phyloP scores from a whole-genome alignment of 805 yeast species.

The Pichia membranifaciens region DNA sequence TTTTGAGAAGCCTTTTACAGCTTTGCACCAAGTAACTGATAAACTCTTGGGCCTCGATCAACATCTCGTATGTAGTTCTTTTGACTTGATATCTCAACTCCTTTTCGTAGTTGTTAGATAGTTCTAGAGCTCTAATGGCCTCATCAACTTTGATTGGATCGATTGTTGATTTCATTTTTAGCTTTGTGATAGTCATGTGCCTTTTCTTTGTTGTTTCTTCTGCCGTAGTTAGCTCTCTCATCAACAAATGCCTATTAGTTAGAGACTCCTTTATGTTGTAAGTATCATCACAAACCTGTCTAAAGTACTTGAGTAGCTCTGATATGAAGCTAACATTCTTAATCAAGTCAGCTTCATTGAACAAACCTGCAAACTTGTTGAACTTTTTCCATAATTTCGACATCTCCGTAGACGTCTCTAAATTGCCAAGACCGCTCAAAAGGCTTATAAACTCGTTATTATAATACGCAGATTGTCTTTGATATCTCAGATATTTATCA shows the following conservation, averaged over 20 bases:
- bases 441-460: constrained; percentile 41
- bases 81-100: constrained; percentile 71
- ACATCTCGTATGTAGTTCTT: constrained; percentile 80
- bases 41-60: constrained; percentile 62
- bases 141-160: constrained; percentile 90
- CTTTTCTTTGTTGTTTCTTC: constrained; percentile 66
- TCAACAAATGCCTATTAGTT: constrained; percentile 84
- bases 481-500: constrained; percentile 53
- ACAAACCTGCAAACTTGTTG: constrained; percentile 57
- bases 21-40: constrained; percentile 47
- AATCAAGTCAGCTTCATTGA: constrained; percentile 72
- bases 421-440: constrained; percentile 34
- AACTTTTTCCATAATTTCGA: constrained; percentile 71
- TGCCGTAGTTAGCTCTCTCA: constrained; percentile 82
- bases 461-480: constrained; percentile 45
- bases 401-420: constrained; percentile 62
- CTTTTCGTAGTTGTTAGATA: constrained; percentile 70
- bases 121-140: constrained; percentile 72
- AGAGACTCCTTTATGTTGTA: constrained; percentile 87
- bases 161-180: constrained; percentile 65
- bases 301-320: constrained; percentile 68
- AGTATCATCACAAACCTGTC: constrained; percentile 62
- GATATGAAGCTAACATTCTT: constrained; percentile 70
- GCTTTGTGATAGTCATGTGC: constrained; percentile 65
- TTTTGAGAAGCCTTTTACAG: constrained; percentile 48